Evolutionary conservation across 495 filamentous ascomycete species (phyloP).

Genomic region (Aspergillus asperescens): DNA sequence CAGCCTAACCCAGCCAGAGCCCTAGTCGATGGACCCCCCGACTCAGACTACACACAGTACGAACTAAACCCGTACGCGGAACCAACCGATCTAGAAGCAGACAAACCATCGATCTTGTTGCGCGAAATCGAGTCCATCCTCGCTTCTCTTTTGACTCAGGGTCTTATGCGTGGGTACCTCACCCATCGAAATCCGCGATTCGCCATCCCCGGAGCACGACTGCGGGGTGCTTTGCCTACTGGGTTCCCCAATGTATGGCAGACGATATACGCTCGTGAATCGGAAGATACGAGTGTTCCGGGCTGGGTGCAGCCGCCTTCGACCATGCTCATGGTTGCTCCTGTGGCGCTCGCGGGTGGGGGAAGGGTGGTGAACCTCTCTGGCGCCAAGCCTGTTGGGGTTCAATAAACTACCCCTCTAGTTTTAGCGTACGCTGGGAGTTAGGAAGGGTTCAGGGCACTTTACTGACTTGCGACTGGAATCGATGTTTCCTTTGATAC

Average conservation of each 20-base stretch:
- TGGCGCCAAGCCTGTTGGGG: constrained; percentile 49
- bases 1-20: constrained; percentile 23
- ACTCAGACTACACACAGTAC: constrained; percentile 44
- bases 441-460: no score
- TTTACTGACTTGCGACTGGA: no score
- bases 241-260: constrained; percentile 60
- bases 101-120: constrained; percentile 49
- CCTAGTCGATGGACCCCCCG: constrained; percentile 36
- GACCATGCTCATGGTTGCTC: constrained; percentile 2
- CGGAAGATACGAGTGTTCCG: constrained; percentile 42
- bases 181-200: constrained; percentile 70
- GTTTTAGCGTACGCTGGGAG: no score
- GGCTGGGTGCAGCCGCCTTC: constrained; percentile 50
- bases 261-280: constrained; percentile 44
- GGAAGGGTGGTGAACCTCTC: constrained; percentile 50
- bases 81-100: constrained; percentile 25
- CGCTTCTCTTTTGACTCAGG: constrained; percentile 71
- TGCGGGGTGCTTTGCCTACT: constrained; percentile 53
- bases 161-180: constrained; percentile 81
- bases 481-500: no score
- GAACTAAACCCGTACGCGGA: constrained; percentile 37
- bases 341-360: constrained; percentile 25
- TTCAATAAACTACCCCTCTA: constrained; percentile 21
- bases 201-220: constrained; percentile 74
- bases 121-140: constrained; percentile 73